These are phyloP conservation scores for Boletus mariae DNA, from an alignment of 1,284 basidiomycete species.

Conservation along the genomic window DNA sequence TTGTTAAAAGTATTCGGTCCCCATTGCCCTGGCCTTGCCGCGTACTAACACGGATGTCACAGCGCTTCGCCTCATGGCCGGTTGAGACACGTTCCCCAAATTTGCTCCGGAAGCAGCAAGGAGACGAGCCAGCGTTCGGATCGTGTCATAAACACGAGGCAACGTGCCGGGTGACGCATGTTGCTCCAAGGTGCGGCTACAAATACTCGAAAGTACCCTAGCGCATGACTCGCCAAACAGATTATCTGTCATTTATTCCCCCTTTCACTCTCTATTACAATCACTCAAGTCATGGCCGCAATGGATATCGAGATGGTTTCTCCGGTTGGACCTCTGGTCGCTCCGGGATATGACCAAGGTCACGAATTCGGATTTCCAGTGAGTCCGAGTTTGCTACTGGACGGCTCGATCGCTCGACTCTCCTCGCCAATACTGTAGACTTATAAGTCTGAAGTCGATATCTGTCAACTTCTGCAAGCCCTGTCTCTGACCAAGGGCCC, in stretches of 20 bases:
- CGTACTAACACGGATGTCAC: neutral
- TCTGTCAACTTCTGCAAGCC: constrained; percentile 47
- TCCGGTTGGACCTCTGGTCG: constrained; percentile 27
- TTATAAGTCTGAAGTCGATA: constrained; percentile 38
- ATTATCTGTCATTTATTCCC: constrained; percentile 18
- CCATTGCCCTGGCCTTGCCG: constrained; percentile 4
- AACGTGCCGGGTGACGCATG: constrained; percentile 26
- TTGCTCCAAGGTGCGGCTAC: constrained; percentile 20
- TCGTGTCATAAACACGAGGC: constrained; percentile 30
- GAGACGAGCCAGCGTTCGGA: constrained; percentile 2
- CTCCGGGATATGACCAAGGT: constrained; percentile 19
- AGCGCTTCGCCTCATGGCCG: constrained; percentile 1
- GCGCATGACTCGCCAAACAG: constrained; percentile 2
- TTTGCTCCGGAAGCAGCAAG: neutral
- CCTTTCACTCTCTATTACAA: neutral
- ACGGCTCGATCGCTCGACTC: constrained; percentile 1
- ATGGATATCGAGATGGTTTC: constrained; percentile 35
- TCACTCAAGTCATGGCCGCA: constrained; percentile 8
- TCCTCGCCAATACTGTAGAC: constrained; percentile 11
- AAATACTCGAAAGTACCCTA: constrained; percentile 19
- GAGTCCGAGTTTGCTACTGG: constrained; percentile 5
- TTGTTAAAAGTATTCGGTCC: neutral
- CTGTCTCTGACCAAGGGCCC: constrained; percentile 41
- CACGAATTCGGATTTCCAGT: constrained; percentile 22
- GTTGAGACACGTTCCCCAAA: constrained; percentile 14